Evolutionary conservation across 2,329 filamentous ascomycete genomes (phyloP), one percentile per base, ranked within the genome.

Genomic region (Gnomoniopsis smithogilvyi): DNA sequence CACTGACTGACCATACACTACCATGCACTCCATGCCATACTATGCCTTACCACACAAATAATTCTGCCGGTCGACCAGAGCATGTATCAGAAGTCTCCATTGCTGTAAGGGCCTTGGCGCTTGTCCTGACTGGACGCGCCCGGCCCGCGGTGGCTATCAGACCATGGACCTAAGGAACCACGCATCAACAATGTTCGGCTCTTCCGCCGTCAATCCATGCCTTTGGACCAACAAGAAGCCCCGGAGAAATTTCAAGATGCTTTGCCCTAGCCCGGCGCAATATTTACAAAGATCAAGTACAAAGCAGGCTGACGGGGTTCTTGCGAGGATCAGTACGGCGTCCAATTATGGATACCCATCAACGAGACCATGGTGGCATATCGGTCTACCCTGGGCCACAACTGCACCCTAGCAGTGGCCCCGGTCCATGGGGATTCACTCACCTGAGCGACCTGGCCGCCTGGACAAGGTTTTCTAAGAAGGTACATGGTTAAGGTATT

Each of bases 341-440:
- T 19, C 11, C 43, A n/a, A 22, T 10, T 8, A n/a, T 38, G 34
- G 34, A 15, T 38, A 10, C 15, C 49, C 30, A 36, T 51, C 49
- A n/a, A 11, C 17, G 11, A 34, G 34, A n/a, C 30, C 26, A 52
- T 7, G 34, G 34, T 36, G 38, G 26, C 41, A 49, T 38, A 38
- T 46, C 17, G 47, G 52, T 46, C 45, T 56, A 49, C 52, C 53
- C 22, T 34, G 46, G 55, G 26, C 45, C 46, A 51, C 33, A 41
- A 24, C 43, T 30, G 26, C 26, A 61, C 46, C 51, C 59, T 61
- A 50, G 59, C 46, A 53, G n/a, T 50, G 36, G 47, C 48, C 55
- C 56, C 43, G 50, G 49, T 46, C 41, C 50, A 47, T 58, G 56
- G 22, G 49, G 47, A 49, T 47, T 46, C 56, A 43, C 36, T 50